Evolutionary conservation across 805 yeast genomes (phyloP).

Genomic region (Candida vaughaniae): DNA sequence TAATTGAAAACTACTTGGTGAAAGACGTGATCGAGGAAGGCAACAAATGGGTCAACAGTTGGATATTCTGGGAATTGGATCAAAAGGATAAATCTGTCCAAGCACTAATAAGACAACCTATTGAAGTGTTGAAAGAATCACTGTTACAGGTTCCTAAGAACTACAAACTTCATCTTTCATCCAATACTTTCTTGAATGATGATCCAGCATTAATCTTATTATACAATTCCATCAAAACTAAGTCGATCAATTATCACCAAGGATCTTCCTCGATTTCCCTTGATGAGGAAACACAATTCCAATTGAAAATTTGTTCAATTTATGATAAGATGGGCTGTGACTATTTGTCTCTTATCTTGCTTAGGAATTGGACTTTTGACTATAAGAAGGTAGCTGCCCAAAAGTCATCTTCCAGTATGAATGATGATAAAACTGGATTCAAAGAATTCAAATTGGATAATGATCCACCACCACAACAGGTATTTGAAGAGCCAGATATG

Average conservation of each 20-base stretch:
- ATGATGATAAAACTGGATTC: slow-evolving; percentile 1
- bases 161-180: slow-evolving; percentile 14
- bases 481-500: slow-evolving; percentile 75
- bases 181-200: slow-evolving; percentile 51
- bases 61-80: slow-evolving; percentile 69
- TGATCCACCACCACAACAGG: slow-evolving; percentile 46
- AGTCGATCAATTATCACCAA: slow-evolving; percentile 46
- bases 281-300: slow-evolving; percentile 56
- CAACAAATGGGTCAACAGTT: slow-evolving; percentile 79
- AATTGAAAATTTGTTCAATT: slow-evolving; percentile 61
- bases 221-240: slow-evolving; percentile 59
- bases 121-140: slow-evolving; percentile 24
- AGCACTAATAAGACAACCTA: slow-evolving; percentile 61
- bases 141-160: slow-evolving; percentile 19
- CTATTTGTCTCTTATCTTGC: slow-evolving; percentile 60
- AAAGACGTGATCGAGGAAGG: slow-evolving; percentile 60
- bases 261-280: slow-evolving; percentile 49
- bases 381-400: slow-evolving; percentile 3
- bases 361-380: slow-evolving; percentile 57
- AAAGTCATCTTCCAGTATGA: slow-evolving; percentile 1
- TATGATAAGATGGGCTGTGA: slow-evolving; percentile 93
- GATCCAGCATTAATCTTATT: slow-evolving; percentile 80
- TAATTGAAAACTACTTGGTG: slow-evolving; percentile 48
- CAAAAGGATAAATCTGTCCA: slow-evolving; percentile 50
- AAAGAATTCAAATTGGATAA: slow-evolving; percentile 6